These are phyloP conservation scores for Geotrichum fermentans DNA, from an alignment of 1,139 yeast genomes.

Conservation along the genomic window DNA sequence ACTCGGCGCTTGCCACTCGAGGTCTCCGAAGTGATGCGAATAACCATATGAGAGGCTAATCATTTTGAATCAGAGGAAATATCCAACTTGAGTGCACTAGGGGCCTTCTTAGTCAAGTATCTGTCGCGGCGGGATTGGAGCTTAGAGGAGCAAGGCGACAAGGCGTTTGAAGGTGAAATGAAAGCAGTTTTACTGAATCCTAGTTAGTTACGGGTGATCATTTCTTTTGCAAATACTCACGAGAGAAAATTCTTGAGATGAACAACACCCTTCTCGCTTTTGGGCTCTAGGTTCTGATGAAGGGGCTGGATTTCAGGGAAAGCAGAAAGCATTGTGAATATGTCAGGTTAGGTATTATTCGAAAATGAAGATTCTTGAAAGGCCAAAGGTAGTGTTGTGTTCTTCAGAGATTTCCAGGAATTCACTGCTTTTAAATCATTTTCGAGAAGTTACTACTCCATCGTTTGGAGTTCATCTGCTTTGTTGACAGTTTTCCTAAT, in stretches of 20 bases:
- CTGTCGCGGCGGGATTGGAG: constrained; percentile 3
- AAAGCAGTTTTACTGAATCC: constrained; percentile 5
- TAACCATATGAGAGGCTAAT: too few relatives aligned
- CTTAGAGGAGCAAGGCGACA: constrained; percentile 13
- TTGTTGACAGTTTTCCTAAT: constrained; percentile 10
- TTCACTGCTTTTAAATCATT: too few relatives aligned
- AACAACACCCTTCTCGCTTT: constrained; percentile 1
- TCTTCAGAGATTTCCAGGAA: too few relatives aligned
- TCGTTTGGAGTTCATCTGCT: too few relatives aligned
- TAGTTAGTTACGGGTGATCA: background rate
- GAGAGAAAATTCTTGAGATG: constrained; percentile 9
- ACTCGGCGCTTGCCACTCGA: background rate
- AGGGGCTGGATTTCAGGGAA: constrained; percentile 9
- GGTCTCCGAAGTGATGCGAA: too few relatives aligned
- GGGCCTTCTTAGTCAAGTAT: constrained; percentile 4
- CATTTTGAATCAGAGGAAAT: background rate
- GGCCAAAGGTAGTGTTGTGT: too few relatives aligned
- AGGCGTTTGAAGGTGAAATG: constrained; percentile 9
- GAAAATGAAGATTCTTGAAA: too few relatives aligned
- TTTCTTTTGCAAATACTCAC: background rate
- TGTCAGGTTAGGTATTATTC: too few relatives aligned
- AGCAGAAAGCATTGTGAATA: background rate
- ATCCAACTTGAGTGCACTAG: constrained; percentile 4
- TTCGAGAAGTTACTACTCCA: too few relatives aligned
- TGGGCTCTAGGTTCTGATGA: background rate